Base-by-base conservation (phyloP, 2,329 filamentous ascomycete species). In the Arthrobotrys pseudoclavata region DNA sequence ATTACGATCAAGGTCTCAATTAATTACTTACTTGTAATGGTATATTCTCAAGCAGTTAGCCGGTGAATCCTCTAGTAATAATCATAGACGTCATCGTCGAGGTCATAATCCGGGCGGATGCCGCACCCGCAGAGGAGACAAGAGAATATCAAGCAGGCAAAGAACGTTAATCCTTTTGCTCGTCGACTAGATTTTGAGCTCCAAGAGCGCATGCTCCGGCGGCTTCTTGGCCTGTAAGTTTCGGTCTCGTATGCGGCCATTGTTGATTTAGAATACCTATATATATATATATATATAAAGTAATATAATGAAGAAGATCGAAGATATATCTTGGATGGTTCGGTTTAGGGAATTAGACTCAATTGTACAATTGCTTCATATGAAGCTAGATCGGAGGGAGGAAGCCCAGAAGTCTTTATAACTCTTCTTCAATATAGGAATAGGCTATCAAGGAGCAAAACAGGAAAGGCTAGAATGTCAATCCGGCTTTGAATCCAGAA, bases 121-220 rank as follows among this genome's bases (percentile, higher is more conserved):
- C 62, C 64, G 40, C 71, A 76, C 15, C 64, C 71, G 34, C 71
- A 76, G 10, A 76, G 57, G 4, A 76, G 64, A 15, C 71, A 76
- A 12, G 71, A 76, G 24, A 76, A 76, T n/a, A 76, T 76, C 3
- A 67, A 20, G 31, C 45, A 69, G 34, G 63, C 71, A 34, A 76
- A 76, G n/a, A 76, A 61, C 0, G 71, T 69, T 10, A 76, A 42
- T 7, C 71, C 71, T 20, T 69, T 76, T 48, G 71, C 71, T 50
- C 71, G 64, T 29, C 57, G 64, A 26, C 64, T 69, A 0, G 71
- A 76, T 18, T 42, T 64, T 3, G 69, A 72, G 48, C 60, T 66
- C 69, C 69, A 72, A 1, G 69, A 66, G 61, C 60, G 69, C 34
- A 66, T 48, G 45, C 37, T 72, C 22, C 48, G 63, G 15, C 71